Conservation (phyloP, 495 filamentous ascomycete species). For the Talaromyces adpressus region DNA sequence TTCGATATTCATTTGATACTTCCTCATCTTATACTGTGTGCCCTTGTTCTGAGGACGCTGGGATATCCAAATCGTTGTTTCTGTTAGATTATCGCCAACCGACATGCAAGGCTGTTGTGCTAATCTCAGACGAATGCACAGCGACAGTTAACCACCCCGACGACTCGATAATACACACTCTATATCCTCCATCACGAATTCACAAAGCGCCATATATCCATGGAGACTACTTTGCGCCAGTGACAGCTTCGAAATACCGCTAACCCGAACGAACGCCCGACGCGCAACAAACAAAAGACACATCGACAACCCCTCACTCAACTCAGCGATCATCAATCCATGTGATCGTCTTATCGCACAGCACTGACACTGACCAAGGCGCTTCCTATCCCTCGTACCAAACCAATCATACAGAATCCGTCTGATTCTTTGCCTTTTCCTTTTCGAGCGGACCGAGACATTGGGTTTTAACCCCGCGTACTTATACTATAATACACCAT, state of each 20-base stretch:
- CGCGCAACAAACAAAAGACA: not conserved
- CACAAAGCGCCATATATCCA: not conserved
- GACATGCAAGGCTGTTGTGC: not conserved
- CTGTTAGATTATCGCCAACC: not conserved
- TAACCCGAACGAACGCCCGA: not conserved
- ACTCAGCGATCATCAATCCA: not conserved
- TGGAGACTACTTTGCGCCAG: not conserved
- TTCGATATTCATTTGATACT: not conserved
- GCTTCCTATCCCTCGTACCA: not conserved
- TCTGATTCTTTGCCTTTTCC: not conserved
- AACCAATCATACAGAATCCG: not conserved
- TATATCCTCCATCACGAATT: not conserved
- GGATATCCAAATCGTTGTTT: too few relatives aligned
- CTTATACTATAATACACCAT: conserved; percentile 29
- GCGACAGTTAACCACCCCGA: not conserved
- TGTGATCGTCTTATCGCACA: conserved; percentile 1
- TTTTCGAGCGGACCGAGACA: not conserved
- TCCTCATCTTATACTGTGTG: not conserved
- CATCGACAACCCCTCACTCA: not conserved
- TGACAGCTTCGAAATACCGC: not conserved
- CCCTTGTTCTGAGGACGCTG: too few relatives aligned
- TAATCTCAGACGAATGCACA: not conserved
- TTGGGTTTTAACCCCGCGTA: not conserved
- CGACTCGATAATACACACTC: not conserved
- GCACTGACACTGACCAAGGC: not conserved